Conservation (phyloP, 2,329 filamentous ascomycete species). For the Pseudonectria buxi region DNA sequence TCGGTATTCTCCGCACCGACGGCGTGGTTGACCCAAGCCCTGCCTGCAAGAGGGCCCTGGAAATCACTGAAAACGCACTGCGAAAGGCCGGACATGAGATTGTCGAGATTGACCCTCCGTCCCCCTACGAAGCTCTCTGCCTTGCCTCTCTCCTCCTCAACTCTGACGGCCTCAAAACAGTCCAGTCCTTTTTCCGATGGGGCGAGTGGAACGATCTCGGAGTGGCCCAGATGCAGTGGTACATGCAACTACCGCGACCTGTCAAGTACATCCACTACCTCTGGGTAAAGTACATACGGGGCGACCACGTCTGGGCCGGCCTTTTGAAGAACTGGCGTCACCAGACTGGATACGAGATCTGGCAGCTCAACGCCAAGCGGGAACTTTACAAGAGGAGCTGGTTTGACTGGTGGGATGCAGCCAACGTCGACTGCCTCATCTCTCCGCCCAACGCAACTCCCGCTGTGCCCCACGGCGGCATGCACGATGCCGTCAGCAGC, state of each 20-base stretch:
- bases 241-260: constrained; percentile 66
- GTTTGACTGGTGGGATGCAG: constrained; percentile 78
- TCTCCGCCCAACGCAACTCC: constrained; percentile 86
- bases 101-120: constrained; percentile 54
- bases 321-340: constrained; percentile 66
- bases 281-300: constrained; percentile 77
- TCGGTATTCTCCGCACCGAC: constrained; percentile 74
- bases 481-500: constrained; percentile 76
- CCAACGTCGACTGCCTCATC: constrained; percentile 69
- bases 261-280: constrained; percentile 82
- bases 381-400: constrained; percentile 72
- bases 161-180: constrained; percentile 75
- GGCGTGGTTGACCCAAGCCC: constrained; percentile 81
- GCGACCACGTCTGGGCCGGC: constrained; percentile 71
- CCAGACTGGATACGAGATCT: constrained; percentile 72
- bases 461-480: constrained; percentile 77
- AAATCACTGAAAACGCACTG: constrained; percentile 64
- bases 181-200: constrained; percentile 66
- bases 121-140: constrained; percentile 66
- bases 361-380: constrained; percentile 69
- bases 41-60: constrained; percentile 70
- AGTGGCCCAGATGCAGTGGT: constrained; percentile 64
- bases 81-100: constrained; percentile 69
- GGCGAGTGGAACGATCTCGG: constrained; percentile 78
- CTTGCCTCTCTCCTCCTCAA: constrained; percentile 77